Evolutionary conservation across 1,284 basidiomycete species (phyloP).

Genomic region (Ustilago curta): DNA sequence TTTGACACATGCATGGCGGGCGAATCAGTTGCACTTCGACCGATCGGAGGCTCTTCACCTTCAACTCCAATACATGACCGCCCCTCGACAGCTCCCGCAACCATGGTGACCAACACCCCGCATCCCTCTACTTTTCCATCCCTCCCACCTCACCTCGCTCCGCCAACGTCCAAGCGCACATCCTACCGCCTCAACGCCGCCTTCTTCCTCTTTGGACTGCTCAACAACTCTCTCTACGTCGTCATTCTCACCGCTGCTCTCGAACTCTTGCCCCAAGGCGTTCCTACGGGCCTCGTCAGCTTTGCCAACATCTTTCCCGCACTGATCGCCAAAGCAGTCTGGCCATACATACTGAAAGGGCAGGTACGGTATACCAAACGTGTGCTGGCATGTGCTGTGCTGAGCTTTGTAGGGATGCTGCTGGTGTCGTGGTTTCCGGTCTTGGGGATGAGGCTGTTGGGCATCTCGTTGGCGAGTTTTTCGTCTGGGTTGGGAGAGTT

Average conservation of each 20-base stretch:
- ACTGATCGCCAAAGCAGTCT: slow-evolving; percentile 82
- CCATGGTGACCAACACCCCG: slow-evolving; percentile 10
- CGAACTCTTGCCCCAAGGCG: slow-evolving; percentile 82
- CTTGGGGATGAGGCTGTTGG: slow-evolving; percentile 80
- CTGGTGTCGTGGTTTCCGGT: slow-evolving; percentile 82
- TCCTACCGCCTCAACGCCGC: slow-evolving; percentile 44
- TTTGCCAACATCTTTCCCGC: slow-evolving; percentile 74
- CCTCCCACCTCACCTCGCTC: background rate
- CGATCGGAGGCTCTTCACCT: slow-evolving; percentile 6
- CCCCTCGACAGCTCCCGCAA: background rate
- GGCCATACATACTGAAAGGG: slow-evolving; percentile 78
- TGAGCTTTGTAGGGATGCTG: slow-evolving; percentile 66
- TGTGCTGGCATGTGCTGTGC: slow-evolving; percentile 69
- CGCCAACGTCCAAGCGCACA: slow-evolving; percentile 7
- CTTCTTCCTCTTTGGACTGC: slow-evolving; percentile 69
- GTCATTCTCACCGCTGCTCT: slow-evolving; percentile 95
- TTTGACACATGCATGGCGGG: slow-evolving; percentile 32
- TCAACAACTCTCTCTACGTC: slow-evolving; percentile 77
- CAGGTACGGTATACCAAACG: slow-evolving; percentile 56
- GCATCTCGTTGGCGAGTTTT: slow-evolving; percentile 89
- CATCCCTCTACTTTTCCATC: background rate
- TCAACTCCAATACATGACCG: background rate
- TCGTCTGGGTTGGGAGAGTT: slow-evolving; percentile 93
- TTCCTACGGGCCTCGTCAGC: slow-evolving; percentile 81
- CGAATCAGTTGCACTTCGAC: slow-evolving; percentile 32